Evolutionary conservation across 2,329 filamentous ascomycete genomes (phyloP), one percentile per base, ranked within the genome.

Genomic region (Huntiella savannae): DNA sequence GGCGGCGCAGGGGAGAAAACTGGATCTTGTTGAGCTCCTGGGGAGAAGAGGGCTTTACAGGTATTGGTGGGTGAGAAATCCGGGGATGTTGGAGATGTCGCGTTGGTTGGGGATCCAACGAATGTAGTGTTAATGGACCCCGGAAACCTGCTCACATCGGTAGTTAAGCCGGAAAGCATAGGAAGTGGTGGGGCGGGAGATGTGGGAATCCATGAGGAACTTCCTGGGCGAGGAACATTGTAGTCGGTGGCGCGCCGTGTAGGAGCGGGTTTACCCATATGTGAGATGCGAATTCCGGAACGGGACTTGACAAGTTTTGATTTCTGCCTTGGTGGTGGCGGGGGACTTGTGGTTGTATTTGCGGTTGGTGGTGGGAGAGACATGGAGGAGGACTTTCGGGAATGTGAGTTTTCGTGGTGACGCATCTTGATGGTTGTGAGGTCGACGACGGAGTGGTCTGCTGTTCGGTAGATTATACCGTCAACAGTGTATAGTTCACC

Each of bases 401-500:
- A 28, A 28, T 28, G 22, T 1, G 22, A 28, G 22, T 28, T 7
- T 28, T 33, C 33, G 13, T n/a, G n/a, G 28, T 42, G 13, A 12
- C 15, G 40, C 12, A 42, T 8, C 16, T 42, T 33, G 4, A 39
- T 12, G 7, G 46, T 34, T n/a, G 19, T 42, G n/a, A 47, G 17
- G 35, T 47, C 46, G 8, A 47, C 33, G n/a, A 47, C 28, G 22
- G 16, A 33, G 33, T 36, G 33, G 40, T 47, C 46, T 4, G 40
- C 17, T 17, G 40, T 42, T n/a, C 40, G 33, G 46, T 47, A 47
- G 11, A 47, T 38, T 11, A 47, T 39, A 12, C 46, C 46, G 17
- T 47, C 46, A n/a, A 19, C 15, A 11, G 46, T 47, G 40, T 47
- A 41, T 5, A 47, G n/a, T 38, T 43, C 40, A 5, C 46, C 46